Evolutionary conservation across 768 basidiomycete species (phyloP), one percentile per base, ranked within the genome.

Genomic region (Baorangia bicolor): DNA sequence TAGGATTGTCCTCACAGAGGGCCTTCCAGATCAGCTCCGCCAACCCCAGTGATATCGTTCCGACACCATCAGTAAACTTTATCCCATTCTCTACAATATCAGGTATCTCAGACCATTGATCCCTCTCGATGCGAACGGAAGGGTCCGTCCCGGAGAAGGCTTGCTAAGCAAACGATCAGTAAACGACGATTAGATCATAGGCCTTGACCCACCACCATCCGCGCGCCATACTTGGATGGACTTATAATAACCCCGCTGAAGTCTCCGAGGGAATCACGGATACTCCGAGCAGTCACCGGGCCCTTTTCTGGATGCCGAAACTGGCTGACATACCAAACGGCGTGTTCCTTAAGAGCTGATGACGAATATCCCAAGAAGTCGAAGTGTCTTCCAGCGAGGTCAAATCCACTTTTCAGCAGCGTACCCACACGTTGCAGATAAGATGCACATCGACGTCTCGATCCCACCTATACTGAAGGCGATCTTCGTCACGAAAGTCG

Each of bases 401-500:
- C 67, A 51, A 94, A 85, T 0, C 92, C 92, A 1, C 73, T 35
- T 63, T 85, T 83, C 38, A 92, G 69, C 16, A 78, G 75, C 5
- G 68, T 72, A 2, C 85, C 85, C 13, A 90, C 87, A 12, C 85
- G 81, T 38, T 76, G 70, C 2, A 92, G 74, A 65, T 86, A 85
- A 14, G 73, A 65, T 2, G 71, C 66, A 0, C 82, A 57, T 90
- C 86, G 6, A 87, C 82, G 37, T 82, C 81, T 11, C 82, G 77
- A 51, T 82, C 81, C 88, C 88, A 90, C 13, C 84, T 80, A 57
- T 87, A 88, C 35, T 82, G 78, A n/a, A 88, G 76, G 33, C 78
- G 78, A 61, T 94, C 88, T 72, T 95, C 92, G 53, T 94, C 92
- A 5, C 87, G 81, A 63, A 94, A 92, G 61, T 90, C 85, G 25